Evolutionary conservation across 164 flowering plant species (phyloP).

Genomic region (Buxus sempervirens): DNA sequence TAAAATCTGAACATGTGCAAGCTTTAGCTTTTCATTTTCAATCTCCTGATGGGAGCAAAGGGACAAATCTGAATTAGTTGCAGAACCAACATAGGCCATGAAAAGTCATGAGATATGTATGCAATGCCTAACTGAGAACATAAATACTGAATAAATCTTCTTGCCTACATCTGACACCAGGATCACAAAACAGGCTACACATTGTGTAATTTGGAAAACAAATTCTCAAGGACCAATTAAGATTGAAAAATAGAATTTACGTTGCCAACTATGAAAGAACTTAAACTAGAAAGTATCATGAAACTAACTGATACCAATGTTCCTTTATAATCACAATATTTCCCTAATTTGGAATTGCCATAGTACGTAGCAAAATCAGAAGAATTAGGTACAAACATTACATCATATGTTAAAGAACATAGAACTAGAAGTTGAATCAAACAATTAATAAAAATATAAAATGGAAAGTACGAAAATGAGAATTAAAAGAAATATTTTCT

Average conservation of each 20-base stretch:
- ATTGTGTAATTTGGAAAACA: too few relatives aligned
- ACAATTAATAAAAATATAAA: too few relatives aligned
- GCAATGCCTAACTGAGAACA: not conserved
- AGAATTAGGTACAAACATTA: too few relatives aligned
- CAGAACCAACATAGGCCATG: not conserved
- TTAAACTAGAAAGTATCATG: not conserved
- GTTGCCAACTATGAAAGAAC: too few relatives aligned
- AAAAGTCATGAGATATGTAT: not conserved
- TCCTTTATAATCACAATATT: too few relatives aligned
- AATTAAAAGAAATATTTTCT: too few relatives aligned
- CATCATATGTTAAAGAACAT: not conserved
- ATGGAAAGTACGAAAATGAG: not conserved
- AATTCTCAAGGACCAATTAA: too few relatives aligned
- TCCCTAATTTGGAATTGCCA: not conserved
- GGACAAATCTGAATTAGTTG: constrained; percentile 3
- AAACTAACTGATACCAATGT: not conserved
- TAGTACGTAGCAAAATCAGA: too few relatives aligned
- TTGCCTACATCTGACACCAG: not conserved
- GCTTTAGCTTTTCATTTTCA: constrained; percentile 77
- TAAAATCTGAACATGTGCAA: constrained; percentile 62
- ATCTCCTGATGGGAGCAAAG: constrained; percentile 45
- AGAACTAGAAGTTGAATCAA: not conserved
- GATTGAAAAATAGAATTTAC: too few relatives aligned
- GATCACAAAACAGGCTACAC: too few relatives aligned
- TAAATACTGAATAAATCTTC: not conserved